Base-by-base conservation (phyloP, 192 early-diverging fungal species). In the Dispira simplex region DNA sequence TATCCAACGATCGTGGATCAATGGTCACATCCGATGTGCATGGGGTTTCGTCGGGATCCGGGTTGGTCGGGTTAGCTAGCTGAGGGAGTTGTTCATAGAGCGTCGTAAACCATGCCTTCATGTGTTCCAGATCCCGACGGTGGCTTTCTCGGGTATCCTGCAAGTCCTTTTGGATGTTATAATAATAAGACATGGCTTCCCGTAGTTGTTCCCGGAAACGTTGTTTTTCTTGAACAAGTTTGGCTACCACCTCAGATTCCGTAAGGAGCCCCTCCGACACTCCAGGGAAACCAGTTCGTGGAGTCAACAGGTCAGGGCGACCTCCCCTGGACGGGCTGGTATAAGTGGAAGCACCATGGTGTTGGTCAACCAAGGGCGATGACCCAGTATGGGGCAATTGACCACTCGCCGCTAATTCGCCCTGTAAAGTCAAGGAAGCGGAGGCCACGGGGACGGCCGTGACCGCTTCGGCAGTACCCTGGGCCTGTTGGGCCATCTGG, bases 101-200 rank as follows among this genome's bases (percentile, higher is more conserved):
- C 13, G 54, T 28, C 20, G 21, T 13, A 28, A 56, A 28, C 18
- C 23, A 56, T 0, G 25, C 25, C 54, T 26, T 13, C 28, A 62
- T 62, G n/a, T 8, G 12, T 18, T 62, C 44, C 44, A 45, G 44
- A 44, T 62, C 59, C 44, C 11, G 12, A n/a, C 46, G 59, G 43
- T 62, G 59, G 44, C 44, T 18, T 21, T 62, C 43, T 5, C 59
- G 59, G 44, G 59, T 62, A 18, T 62, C 44, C n/a, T 62, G 39
- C 26, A 62, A 13, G 59, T 62, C 59, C 43, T 18, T 6, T 13
- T 25, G 16, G n/a, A 44, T n/a, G 11, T 4, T n/a, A 21, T 62
- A 20, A 25, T 62, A 45, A 12, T 18, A 14, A 9, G 28, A 16
- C 59, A 62, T 6, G 59, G 59, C 59, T 6, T 44, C 59, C 0